Evolutionary conservation across 1,139 yeast genomes (phyloP), one percentile per base, ranked within the genome.

Genomic region (Hansenula anomala): DNA sequence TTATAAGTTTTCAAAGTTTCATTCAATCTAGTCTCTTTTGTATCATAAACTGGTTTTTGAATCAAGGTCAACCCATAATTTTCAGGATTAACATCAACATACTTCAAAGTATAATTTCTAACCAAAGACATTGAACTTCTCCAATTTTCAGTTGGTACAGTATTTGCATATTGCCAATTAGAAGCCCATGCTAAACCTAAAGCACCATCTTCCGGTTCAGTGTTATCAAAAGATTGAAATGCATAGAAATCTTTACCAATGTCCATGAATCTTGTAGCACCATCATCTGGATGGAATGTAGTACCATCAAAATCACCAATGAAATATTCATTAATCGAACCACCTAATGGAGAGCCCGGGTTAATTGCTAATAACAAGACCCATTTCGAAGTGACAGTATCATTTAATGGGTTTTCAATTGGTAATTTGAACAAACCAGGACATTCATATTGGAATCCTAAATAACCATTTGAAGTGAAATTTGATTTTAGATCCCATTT

Each of bases 241-340:
- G 68, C 68, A 38, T 63, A 63, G 40, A 48, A 60, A 44, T 63
- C 67, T 46, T 61, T 62, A 29, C 66, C 67, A 18, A 50, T 38
- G 43, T 65, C 70, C 36, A 59, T 40, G 22, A 60, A 46, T 33
- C 60, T 47, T 2, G 59, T 46, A 28, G 54, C 52, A 13, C 48
- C 23, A 31, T 55, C 59, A 38, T 56, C 58, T 12, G 66, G 55
- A 25, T 38, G 45, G 46, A 64, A 63, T n/a, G 50, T 44, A 12
- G 46, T 54, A 27, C 71, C 71, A 44, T 66, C 55, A 45, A 65
- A 64, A 33, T 61, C 64, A 33, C 71, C 71, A 34, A 66, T 47
- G 40, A 65, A 62, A 49, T 66, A 66, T 45, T 66, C 60, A 17
- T 59, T 61, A 22, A 52, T 50, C 8, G 66, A 60, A 12, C 69